These are phyloP conservation scores for Agaricales sp. DNA, from an alignment of 1,284 basidiomycete genomes.

Conservation along the genomic window DNA sequence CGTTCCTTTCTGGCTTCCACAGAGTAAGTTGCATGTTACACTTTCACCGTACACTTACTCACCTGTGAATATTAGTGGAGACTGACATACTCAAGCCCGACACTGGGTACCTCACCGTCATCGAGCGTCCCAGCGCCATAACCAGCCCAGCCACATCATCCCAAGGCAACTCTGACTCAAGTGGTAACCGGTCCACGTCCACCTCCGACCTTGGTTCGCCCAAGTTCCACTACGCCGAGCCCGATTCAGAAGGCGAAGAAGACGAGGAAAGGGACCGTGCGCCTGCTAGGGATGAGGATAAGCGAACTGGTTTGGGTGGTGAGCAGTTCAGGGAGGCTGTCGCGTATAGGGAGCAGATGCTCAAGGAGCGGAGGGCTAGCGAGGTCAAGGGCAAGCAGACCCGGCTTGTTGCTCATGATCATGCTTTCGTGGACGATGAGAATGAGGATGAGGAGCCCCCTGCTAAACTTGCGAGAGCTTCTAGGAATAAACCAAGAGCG, in stretches of 20 bases:
- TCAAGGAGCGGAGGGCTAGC: conserved; percentile 40
- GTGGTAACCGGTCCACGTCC: conserved; percentile 41
- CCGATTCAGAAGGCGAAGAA: conserved; percentile 85
- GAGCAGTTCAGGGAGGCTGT: conserved; percentile 70
- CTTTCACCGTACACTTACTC: not conserved
- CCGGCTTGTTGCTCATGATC: conserved; percentile 14
- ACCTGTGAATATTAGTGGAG: conserved; percentile 51
- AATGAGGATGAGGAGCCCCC: conserved; percentile 29
- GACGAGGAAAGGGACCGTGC: conserved; percentile 65
- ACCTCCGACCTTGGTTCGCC: conserved; percentile 26
- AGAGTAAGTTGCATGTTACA: conserved; percentile 48
- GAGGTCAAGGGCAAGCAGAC: conserved; percentile 13
- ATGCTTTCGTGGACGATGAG: conserved; percentile 17
- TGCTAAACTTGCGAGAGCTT: conserved; percentile 20
- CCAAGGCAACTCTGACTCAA: conserved; percentile 32
- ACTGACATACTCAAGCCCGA: conserved; percentile 88
- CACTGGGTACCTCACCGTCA: conserved; percentile 65
- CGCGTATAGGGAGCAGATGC: conserved; percentile 71
- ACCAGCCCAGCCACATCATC: conserved; percentile 27
- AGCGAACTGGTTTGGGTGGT: conserved; percentile 64
- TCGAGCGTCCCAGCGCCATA: conserved; percentile 57
- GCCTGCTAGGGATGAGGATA: conserved; percentile 71
- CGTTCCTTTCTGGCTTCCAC: conserved; percentile 98
- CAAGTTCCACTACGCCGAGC: conserved; percentile 57
- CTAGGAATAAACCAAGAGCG: conserved; percentile 23